Base-by-base conservation (phyloP, 768 basidiomycete species). In the Pisolithus marmoratus region DNA sequence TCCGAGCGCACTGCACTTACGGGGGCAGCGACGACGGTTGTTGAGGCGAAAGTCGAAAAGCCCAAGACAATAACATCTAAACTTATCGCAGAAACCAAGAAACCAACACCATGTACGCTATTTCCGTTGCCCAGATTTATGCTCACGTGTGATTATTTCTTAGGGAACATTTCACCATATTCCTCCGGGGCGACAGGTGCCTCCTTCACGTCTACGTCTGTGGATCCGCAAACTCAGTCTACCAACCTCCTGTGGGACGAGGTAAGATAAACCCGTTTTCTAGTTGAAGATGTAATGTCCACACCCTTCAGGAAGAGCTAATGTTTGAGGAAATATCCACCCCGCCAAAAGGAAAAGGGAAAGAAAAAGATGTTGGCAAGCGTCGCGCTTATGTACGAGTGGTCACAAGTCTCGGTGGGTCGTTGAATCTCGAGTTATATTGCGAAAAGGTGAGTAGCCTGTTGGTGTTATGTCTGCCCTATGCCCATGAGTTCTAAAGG, bases 241-340 rank as follows among this genome's bases (percentile, higher is more conserved):
- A 84, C 94, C 45, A 84, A 88, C 60, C 80, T 96, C 4, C 72
- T 98, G n/a, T 94, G 94, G 83, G 94, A 99, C 67, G 96, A 98
- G 72, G 86, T 84, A 38, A 26, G 27, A 38, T 19, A 11, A 27
- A 34, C 22, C 37, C 14, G 17, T 12, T 36, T 20, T n/a, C 9
- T 15, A 19, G 31, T 45, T 43, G 44, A 23, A 31, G 11, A n/a
- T 11, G 8, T 34, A 8, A 17, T 31, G 49, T 38, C 51, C 24
- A 38, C 38, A 53, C 27, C 9, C 22, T 42, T 24, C 0, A 88
- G 82, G 96, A 99, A 70, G 95, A 98, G 65, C 74, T 94, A 15
- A 99, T 99, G 96, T 99, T 94, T 58, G 95, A 97, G 68, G 89
- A 90, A 31, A 84, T 99, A 58, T 76, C 84, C 12, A 86, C 85